Evolutionary conservation across 2,329 filamentous ascomycete genomes (phyloP).

Genomic region (Fusarium camptoceras): DNA sequence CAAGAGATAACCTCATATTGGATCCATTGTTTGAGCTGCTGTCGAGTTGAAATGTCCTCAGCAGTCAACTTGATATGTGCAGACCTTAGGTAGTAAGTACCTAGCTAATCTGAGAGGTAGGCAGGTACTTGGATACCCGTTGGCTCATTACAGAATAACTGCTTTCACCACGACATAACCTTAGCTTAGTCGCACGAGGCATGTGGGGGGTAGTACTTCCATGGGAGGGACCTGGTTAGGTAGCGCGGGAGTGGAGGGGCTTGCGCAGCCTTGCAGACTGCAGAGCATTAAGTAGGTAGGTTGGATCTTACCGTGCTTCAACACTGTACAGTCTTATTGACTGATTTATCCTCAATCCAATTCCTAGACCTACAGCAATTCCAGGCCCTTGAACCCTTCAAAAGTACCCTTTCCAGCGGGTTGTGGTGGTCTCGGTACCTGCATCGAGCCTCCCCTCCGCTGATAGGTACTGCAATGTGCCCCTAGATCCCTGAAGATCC

Average conservation of each 20-base stretch:
- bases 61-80: neutral
- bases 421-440: slow-evolving; percentile 35
- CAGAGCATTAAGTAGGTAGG: slow-evolving; percentile 1
- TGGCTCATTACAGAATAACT: neutral
- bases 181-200: slow-evolving; percentile 31
- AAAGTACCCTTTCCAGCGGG: slow-evolving; percentile 28
- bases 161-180: slow-evolving; percentile 1
- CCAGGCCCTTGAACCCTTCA: slow-evolving; percentile 2
- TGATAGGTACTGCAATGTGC: slow-evolving; percentile 5
- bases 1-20: neutral
- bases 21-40: neutral
- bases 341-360: slow-evolving; percentile 6
- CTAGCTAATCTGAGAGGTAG: neutral
- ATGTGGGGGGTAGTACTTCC: slow-evolving; percentile 34
- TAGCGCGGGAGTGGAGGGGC: slow-evolving; percentile 36
- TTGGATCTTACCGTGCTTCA: neutral
- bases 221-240: slow-evolving; percentile 34
- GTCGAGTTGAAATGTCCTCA: neutral
- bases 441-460: slow-evolving; percentile 30
- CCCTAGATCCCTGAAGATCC: slow-evolving; percentile 34
- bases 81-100: neutral
- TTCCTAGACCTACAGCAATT: slow-evolving; percentile 5
- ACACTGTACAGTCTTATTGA: slow-evolving; percentile 20
- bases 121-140: neutral
- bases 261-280: slow-evolving; percentile 37